Conservation (phyloP, 2,329 filamentous ascomycete species). For the Dactylellina cionopaga region DNA sequence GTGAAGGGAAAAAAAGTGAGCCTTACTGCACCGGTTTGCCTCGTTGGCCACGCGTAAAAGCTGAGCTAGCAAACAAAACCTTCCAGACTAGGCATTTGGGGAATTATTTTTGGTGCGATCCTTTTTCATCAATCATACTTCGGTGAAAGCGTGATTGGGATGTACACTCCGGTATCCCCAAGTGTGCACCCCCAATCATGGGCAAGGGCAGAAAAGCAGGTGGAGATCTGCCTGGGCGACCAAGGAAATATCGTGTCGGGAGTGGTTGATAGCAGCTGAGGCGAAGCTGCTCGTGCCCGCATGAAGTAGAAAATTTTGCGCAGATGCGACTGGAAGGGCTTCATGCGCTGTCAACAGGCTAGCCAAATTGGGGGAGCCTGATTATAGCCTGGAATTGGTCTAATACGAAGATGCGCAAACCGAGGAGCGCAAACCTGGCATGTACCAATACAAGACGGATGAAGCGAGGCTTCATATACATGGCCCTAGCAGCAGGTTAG, state of each 20-base stretch:
- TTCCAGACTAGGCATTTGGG: conserved; percentile 42
- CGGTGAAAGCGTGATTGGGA: conserved; percentile 44
- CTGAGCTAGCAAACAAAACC: conserved; percentile 32
- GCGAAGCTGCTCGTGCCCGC: conserved; percentile 51
- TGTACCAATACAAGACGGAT: conserved; percentile 35
- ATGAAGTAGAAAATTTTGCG: conserved; percentile 46
- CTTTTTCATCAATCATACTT: conserved; percentile 4
- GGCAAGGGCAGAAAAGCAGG: conserved; percentile 37
- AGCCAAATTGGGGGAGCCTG: conserved; percentile 40
- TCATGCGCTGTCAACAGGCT: conserved; percentile 51
- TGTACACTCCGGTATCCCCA: too few relatives aligned
- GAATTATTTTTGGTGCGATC: conserved; percentile 49
- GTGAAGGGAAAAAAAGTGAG: conserved; percentile 13
- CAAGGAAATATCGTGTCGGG: conserved; percentile 12
- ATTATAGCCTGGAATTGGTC: conserved; percentile 49
- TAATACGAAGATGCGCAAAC: conserved; percentile 35
- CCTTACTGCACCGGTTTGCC: conserved; percentile 49
- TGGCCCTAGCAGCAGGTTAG: conserved; percentile 17
- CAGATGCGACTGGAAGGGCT: conserved; percentile 40
- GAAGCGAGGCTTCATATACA: conserved; percentile 50
- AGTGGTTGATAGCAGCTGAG: conserved; percentile 42
- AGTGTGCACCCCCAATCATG: conserved; percentile 18
- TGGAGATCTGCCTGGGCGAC: conserved; percentile 35
- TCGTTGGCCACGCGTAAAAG: conserved; percentile 45
- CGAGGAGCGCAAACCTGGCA: conserved; percentile 36